Evolutionary conservation across 2,329 filamentous ascomycete genomes (phyloP), one percentile per base, ranked within the genome.

Genomic region (Paecilomyces fulvus): DNA sequence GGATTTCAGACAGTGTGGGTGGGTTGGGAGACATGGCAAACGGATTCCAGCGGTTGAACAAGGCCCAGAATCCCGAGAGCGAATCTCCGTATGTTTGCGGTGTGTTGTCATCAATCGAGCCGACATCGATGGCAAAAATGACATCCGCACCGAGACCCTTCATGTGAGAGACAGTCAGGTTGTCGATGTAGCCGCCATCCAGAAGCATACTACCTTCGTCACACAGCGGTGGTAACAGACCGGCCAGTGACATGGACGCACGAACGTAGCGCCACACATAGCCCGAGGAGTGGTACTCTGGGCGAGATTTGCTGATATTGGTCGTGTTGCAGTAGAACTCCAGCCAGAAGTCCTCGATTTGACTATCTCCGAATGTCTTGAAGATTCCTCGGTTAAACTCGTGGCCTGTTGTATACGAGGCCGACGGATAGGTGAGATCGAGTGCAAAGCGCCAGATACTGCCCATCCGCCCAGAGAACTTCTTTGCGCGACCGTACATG

Each of bases 261-360:
- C 94, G 84, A 23, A 99, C 89, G 66, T 99, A 99, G 48, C 95
- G 84, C 94, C 94, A 99, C 0, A 94, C 92, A 67, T 99, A 99
- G 12, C 94, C 94, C 59, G 89, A 94, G 0, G 91, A 96, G 73
- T 99, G 94, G 62, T 95, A 92, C 70, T 99, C 94, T 2, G 85
- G 85, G 20, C 92, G 83, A 59, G 89, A 94, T 72, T 95, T 95
- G 76, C 89, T 95, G 74, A 99, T 97, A 72, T 97, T 99, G 37
- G 95, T 99, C 0, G 94, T 97, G 74, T 99, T 99, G 81, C 95
- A 99, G 76, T 99, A 99, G 71, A 90, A 99, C 64, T 96, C 91
- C 10, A 99, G 82, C 94, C 94, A 99, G 67, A 97, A 99, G 71
- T 99, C 94, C 74, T 99, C 94, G 57, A 99, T 97, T 69, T 97